These are phyloP conservation scores for Spergularia azorica DNA, from an alignment of 179 eudicot species.

Conservation along the genomic window DNA sequence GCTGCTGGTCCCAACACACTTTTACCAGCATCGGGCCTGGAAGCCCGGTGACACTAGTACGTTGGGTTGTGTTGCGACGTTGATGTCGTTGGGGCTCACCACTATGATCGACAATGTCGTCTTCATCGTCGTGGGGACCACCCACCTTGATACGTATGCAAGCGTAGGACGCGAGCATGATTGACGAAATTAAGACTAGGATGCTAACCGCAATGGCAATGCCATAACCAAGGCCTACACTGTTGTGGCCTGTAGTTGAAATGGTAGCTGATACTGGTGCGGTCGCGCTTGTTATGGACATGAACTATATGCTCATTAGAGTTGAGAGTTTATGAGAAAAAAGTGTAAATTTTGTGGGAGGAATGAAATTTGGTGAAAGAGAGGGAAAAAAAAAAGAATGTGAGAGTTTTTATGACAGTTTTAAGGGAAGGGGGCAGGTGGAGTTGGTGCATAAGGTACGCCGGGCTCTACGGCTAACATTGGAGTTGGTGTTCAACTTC, in stretches of 20 bases:
- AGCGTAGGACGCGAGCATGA: conserved; percentile 41
- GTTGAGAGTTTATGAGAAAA: not conserved
- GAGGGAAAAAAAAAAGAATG: not conserved
- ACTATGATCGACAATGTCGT: not conserved
- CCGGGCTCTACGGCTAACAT: conserved; percentile 37
- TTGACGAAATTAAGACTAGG: conserved; percentile 41
- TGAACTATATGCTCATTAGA: conserved; percentile 1
- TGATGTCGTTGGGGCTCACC: not conserved
- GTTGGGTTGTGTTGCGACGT: not conserved
- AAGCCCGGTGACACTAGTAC: not conserved
- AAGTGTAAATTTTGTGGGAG: not conserved
- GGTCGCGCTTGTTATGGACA: conserved; percentile 12
- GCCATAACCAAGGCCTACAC: conserved; percentile 38
- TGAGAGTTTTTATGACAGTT: not conserved
- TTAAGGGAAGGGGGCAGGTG: conserved; percentile 20
- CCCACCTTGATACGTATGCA: conserved; percentile 36
- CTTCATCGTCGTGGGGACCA: not conserved
- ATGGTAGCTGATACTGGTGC: conserved; percentile 22
- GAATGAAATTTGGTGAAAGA: not conserved
- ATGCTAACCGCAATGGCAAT: conserved; percentile 41
- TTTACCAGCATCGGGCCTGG: conserved; percentile 34
- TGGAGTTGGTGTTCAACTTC: conserved; percentile 28
- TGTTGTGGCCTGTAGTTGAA: not conserved
- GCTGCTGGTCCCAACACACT: conserved; percentile 20
- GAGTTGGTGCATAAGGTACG: conserved; percentile 35